Conservation (phyloP, 257 asterid genomes). For the Solanum raphanifolium region DNA sequence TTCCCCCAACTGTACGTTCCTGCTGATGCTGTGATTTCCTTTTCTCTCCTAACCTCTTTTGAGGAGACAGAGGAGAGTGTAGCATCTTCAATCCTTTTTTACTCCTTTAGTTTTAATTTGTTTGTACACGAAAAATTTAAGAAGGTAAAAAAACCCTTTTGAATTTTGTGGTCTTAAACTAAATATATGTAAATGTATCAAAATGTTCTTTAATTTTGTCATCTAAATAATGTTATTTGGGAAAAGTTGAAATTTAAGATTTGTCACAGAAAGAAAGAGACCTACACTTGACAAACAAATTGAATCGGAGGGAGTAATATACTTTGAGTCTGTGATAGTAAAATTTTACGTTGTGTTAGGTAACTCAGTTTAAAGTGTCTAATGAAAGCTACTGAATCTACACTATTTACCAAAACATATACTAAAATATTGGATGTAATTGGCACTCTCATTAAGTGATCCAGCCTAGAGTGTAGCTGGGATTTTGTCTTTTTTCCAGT, state of each 20-base stretch:
- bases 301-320: background rate
- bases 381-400: background rate
- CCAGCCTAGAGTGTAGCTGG: constrained; percentile 56
- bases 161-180: background rate
- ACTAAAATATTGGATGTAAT: background rate
- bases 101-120: background rate
- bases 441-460: constrained; percentile 14
- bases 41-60: background rate
- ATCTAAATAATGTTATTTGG: background rate
- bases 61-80: background rate
- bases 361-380: background rate
- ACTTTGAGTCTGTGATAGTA: background rate
- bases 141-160: background rate
- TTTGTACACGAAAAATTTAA: background rate
- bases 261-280: background rate
- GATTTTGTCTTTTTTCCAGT: constrained; percentile 32
- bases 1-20: background rate
- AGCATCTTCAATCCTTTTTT: background rate
- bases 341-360: background rate
- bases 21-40: background rate
- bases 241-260: background rate
- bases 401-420: background rate
- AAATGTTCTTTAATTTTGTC: too few species aligned
- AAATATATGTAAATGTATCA: background rate
- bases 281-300: background rate